Base-by-base conservation (phyloP, 805 yeast genomes). In the Cephaloascus fragrans region DNA sequence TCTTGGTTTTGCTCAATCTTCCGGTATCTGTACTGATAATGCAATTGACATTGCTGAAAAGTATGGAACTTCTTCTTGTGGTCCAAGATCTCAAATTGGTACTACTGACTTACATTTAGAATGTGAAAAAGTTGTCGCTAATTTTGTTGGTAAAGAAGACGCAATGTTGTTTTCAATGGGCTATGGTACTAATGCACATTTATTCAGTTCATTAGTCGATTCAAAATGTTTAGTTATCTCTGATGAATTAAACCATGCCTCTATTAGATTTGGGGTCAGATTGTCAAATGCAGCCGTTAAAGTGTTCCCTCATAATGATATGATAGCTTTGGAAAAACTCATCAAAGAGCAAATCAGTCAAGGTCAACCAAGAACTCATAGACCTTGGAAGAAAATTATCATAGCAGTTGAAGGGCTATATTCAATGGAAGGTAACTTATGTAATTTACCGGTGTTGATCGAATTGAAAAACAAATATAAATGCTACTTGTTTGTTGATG, bases 1-100 rank as follows among this genome's bases (percentile, higher is more conserved):
- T 59, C 71, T 93, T 43, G 99, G 99, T 1, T 93, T 93, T 63
- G 98, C 96, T 18, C 97, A 93, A 63, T 82, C 95, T 39, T 81
- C 78, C 46, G 99, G 99, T 43, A 71, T 69, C 39, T 93, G 99
- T 61, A 87, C 97, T 2, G 88, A 82, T 43, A 71, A 71, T 38
- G 83, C 96, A 6, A 66, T 83, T 46, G 64, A 72, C 32, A 57
- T 75, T 31, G 71, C 86, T 33, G 65, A 73, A n/a, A 62, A 75
- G 36, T 77, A 80, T 51, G 97, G 97, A 38, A 69, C 87, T 33
- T 72, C 88, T 8, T 71, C 81, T 2, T 80, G 90, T 46, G 89
- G 95, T 34, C 77, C 97, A 34, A 73, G 95, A 53, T 67, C 75
- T 43, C 61, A 69, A 34, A 70, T 77, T 39, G 99, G 97, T 38